Conservation (phyloP, 805 yeast species). For the Cyberlindnera suaveolens region DNA sequence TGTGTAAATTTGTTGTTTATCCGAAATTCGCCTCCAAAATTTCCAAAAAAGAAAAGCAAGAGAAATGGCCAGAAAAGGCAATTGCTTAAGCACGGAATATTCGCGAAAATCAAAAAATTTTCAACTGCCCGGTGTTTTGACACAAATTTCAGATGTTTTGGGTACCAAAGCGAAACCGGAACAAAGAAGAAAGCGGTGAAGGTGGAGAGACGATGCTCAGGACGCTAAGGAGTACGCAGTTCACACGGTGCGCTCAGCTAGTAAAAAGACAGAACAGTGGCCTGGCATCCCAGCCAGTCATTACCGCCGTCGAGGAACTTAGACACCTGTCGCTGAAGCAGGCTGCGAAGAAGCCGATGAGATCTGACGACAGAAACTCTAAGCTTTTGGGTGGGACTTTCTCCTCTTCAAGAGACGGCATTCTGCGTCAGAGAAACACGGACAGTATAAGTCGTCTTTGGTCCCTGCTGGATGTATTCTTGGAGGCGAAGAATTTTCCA, state of each 20-base stretch:
- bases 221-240: neutral
- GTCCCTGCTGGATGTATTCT: conserved; percentile 73
- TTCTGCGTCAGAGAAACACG: conserved; percentile 27
- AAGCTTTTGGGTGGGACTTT: conserved; percentile 12
- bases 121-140: too few relatives aligned
- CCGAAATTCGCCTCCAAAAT: too few relatives aligned
- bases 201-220: conserved; percentile 2
- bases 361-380: conserved; percentile 2
- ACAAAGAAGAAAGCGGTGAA: neutral
- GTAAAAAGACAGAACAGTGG: neutral
- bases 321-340: conserved; percentile 5
- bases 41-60: too few relatives aligned
- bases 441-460: conserved; percentile 63
- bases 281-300: neutral
- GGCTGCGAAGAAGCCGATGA: neutral
- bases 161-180: neutral
- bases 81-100: too few relatives aligned
- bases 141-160: too few relatives aligned
- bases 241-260: neutral
- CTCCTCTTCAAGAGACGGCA: conserved; percentile 17
- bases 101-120: too few relatives aligned
- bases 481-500: conserved; percentile 55
- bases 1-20: too few relatives aligned
- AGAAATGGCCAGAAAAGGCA: too few relatives aligned
- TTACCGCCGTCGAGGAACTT: conserved; percentile 12